Evolutionary conservation across 352 stramenopile species (phyloP).

Genomic region (Lagenidium sp.): DNA sequence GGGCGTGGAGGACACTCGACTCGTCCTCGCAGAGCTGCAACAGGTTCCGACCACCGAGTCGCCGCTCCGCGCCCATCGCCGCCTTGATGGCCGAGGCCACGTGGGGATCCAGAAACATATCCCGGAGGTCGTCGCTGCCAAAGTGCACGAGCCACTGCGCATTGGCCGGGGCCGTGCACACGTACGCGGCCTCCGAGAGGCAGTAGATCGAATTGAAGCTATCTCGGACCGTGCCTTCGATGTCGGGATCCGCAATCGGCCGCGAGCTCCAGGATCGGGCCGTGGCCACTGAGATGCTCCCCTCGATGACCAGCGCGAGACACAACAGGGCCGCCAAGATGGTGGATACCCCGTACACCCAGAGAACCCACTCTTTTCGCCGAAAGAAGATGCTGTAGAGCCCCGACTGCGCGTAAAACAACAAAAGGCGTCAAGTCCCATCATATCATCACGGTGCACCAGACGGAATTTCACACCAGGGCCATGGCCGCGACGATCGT

Average conservation of each 20-base stretch:
- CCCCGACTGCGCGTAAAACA: slow-evolving; percentile 3
- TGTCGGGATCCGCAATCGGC: not conserved
- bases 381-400: slow-evolving; percentile 12
- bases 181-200: slow-evolving; percentile 12
- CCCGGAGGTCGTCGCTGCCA: slow-evolving; percentile 15
- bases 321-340: slow-evolving; percentile 10
- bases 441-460: not conserved
- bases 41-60: not conserved
- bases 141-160: slow-evolving; percentile 17
- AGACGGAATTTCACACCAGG: slow-evolving; percentile 7
- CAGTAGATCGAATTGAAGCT: slow-evolving; percentile 17
- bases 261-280: slow-evolving; percentile 9
- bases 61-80: slow-evolving; percentile 10
- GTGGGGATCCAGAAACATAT: slow-evolving; percentile 7
- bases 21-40: slow-evolving; percentile 16
- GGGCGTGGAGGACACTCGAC: slow-evolving; percentile 6
- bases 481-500: slow-evolving; percentile 10
- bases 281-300: slow-evolving; percentile 4
- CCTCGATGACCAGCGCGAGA: slow-evolving; percentile 11
- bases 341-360: slow-evolving; percentile 8
- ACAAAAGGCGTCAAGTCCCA: not conserved
- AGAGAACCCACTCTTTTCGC: slow-evolving; percentile 9
- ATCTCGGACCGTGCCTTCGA: slow-evolving; percentile 9
- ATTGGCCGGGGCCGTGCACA: slow-evolving; percentile 12
- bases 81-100: slow-evolving; percentile 9